Conservation (phyloP, 257 asterid genomes). For the Solanum clarkiae region DNA sequence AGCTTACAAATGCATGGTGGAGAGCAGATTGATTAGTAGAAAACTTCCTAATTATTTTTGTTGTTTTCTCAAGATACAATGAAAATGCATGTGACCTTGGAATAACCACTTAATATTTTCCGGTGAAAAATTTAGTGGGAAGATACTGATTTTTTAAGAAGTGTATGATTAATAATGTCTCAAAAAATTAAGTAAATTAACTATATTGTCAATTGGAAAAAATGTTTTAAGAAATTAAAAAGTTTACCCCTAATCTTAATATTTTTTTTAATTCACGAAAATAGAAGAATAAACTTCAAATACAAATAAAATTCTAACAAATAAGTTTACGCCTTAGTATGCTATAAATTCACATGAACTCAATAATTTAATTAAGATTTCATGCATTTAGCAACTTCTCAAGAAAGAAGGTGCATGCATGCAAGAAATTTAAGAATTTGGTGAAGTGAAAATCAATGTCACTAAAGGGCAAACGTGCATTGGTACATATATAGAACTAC, state of each 20-base stretch:
- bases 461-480: background rate
- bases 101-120: too few species aligned
- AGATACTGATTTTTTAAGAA: too few species aligned
- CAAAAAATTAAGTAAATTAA: too few species aligned
- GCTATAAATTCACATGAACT: background rate
- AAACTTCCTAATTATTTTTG: too few species aligned
- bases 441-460: background rate
- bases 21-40: too few species aligned
- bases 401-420: background rate
- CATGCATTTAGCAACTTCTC: background rate
- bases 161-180: too few species aligned
- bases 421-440: background rate
- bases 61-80: too few species aligned
- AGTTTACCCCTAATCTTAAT: background rate
- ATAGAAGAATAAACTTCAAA: background rate
- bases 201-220: background rate
- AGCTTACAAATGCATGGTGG: too few species aligned
- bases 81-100: too few species aligned
- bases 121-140: too few species aligned
- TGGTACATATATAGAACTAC: background rate
- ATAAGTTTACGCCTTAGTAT: background rate
- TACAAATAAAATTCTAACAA: background rate
- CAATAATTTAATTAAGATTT: background rate
- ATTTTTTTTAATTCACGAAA: background rate
- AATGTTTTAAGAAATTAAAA: background rate